Conservation (phyloP, 139 green algal species). For the Chlamydomonas asymmetrica region DNA sequence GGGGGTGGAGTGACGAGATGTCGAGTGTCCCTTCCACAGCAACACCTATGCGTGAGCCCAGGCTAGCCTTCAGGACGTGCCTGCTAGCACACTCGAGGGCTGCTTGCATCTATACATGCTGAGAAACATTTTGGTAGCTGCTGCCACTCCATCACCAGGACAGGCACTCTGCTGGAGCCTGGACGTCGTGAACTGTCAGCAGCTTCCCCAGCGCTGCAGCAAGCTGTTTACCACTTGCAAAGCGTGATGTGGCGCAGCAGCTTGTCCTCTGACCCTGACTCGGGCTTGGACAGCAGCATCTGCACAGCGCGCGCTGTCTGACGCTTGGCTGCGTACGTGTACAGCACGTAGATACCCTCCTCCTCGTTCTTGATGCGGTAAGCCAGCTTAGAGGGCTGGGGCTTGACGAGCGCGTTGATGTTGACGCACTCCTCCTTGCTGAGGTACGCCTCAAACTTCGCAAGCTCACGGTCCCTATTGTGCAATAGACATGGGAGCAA, state of each 20-base stretch:
- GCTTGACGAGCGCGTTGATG: conserved; percentile 72
- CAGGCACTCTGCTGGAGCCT: too few relatives aligned
- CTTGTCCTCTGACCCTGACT: conserved; percentile 74
- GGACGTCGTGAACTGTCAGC: too few relatives aligned
- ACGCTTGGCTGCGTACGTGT: conserved; percentile 71
- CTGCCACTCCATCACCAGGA: too few relatives aligned
- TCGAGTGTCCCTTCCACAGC: too few relatives aligned
- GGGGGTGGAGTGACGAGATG: too few relatives aligned
- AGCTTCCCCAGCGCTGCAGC: too few relatives aligned
- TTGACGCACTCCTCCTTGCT: conserved; percentile 73
- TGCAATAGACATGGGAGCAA: background rate
- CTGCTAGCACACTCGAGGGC: too few relatives aligned
- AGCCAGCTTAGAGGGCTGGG: conserved; percentile 67
- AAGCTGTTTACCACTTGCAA: conserved; percentile 38
- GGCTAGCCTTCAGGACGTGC: too few relatives aligned
- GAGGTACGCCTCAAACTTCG: conserved; percentile 90
- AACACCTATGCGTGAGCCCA: too few relatives aligned
- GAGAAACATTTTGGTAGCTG: too few relatives aligned
- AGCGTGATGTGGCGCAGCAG: conserved; percentile 82
- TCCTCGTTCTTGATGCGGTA: conserved; percentile 86
- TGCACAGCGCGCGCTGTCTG: conserved; percentile 70
- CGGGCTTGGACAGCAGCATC: conserved; percentile 79
- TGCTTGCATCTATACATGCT: too few relatives aligned
- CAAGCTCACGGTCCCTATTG: conserved; percentile 80
- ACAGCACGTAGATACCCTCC: conserved; percentile 90